Conservation (phyloP, 176 grass and related monocot genomes). For the Rhynchospora tenuis region DNA sequence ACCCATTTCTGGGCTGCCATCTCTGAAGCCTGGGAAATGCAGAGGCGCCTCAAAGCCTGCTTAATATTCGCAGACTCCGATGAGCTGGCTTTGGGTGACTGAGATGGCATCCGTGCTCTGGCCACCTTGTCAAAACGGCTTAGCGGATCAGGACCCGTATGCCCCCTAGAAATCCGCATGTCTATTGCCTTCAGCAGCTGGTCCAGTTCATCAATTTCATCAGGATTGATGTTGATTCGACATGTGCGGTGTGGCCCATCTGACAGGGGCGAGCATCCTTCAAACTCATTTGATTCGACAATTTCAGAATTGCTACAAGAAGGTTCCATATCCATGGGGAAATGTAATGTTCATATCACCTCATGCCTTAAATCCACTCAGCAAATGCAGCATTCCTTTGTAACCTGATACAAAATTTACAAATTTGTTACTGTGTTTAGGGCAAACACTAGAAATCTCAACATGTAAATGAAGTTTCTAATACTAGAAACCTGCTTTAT, state of each 20-base stretch:
- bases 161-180: slow-evolving; percentile 40
- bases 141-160: slow-evolving; percentile 22
- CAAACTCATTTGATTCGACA: slow-evolving; percentile 65
- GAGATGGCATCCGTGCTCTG: slow-evolving; percentile 38
- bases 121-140: slow-evolving; percentile 41
- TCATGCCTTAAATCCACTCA: slow-evolving; percentile 2
- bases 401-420: background rate
- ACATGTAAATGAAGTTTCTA: background rate
- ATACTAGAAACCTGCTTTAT: background rate
- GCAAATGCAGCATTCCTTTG: background rate
- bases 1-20: slow-evolving; percentile 79
- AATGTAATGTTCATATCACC: slow-evolving; percentile 1
- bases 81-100: slow-evolving; percentile 51
- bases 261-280: slow-evolving; percentile 30
- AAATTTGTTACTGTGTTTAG: background rate
- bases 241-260: slow-evolving; percentile 33
- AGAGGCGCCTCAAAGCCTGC: slow-evolving; percentile 72
- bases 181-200: slow-evolving; percentile 77
- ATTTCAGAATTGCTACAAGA: slow-evolving; percentile 79
- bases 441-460: background rate
- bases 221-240: slow-evolving; percentile 50
- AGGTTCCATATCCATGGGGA: slow-evolving; percentile 42
- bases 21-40: slow-evolving; percentile 95
- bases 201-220: slow-evolving; percentile 55
- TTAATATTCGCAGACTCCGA: slow-evolving; percentile 87